A percentile compares a stretch with the other conserved stretches of the same genome.
Evolutionary conservation across 352 stramenopile genomes (phyloP).

Genomic region (Aphanomyces stellatus): DNA sequence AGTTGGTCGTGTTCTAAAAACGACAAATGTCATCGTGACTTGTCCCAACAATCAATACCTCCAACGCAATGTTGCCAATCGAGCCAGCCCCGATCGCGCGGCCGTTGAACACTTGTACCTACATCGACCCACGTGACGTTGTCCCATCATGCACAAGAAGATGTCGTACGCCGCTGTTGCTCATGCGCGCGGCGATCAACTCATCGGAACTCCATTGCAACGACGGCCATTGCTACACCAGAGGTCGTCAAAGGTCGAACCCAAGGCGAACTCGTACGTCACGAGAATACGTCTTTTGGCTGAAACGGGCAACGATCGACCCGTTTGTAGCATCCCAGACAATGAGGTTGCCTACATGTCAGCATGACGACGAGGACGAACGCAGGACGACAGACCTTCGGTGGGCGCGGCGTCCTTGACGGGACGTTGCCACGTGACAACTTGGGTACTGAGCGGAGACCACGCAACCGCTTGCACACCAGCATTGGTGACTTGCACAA

Average conservation of each 20-base stretch:
- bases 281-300: constrained; percentile 78
- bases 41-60: constrained; percentile 28
- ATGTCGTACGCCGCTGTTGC: constrained; percentile 54
- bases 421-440: constrained; percentile 84
- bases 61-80: constrained; percentile 64
- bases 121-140: too few relatives aligned
- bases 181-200: constrained; percentile 71
- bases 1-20: constrained; percentile 73
- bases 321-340: constrained; percentile 66
- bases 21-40: not conserved
- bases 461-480: constrained; percentile 71
- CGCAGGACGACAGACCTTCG: not conserved
- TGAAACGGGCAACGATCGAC: constrained; percentile 56
- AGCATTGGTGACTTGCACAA: constrained; percentile 54
- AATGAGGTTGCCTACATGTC: constrained; percentile 63
- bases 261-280: constrained; percentile 31
- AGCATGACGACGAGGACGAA: not conserved
- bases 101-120: constrained; percentile 53
- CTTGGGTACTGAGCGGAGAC: constrained; percentile 70
- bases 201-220: constrained; percentile 88
- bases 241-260: too few relatives aligned
- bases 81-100: constrained; percentile 40
- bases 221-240: constrained; percentile 74
- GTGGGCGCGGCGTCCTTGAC: constrained; percentile 44
- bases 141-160: too few relatives aligned